These are phyloP conservation scores for Gossypium trilobum DNA, from an alignment of 441 rosid species.

Conservation along the genomic window DNA sequence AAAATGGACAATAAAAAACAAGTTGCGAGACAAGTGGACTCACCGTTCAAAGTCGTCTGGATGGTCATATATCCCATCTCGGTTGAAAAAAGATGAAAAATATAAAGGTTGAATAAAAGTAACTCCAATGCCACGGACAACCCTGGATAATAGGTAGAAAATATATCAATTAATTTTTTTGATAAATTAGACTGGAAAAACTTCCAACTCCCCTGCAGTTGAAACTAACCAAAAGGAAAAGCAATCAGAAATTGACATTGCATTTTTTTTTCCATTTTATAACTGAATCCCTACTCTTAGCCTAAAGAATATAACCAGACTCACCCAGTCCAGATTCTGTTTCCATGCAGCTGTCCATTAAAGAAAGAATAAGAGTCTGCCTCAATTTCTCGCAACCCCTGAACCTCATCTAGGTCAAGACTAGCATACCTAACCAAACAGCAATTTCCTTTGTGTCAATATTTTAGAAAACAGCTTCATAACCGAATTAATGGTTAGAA, in stretches of 20 bases:
- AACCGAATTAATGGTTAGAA: conserved; percentile 8
- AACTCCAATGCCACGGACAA: conserved; percentile 62
- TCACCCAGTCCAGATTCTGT: conserved; percentile 82
- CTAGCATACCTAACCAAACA: conserved; percentile 42
- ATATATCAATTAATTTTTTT: background rate
- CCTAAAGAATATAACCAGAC: conserved; percentile 16
- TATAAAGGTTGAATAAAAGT: conserved; percentile 62
- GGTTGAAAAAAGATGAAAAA: conserved; percentile 55
- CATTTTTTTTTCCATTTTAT: background rate
- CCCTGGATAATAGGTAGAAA: conserved; percentile 33
- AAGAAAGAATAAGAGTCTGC: conserved; percentile 63
- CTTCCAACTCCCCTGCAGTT: background rate
- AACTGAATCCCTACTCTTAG: conserved; percentile 7
- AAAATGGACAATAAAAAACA: background rate
- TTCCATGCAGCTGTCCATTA: conserved; percentile 67
- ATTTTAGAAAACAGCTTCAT: conserved; percentile 3
- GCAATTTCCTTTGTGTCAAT: conserved; percentile 17
- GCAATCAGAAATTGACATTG: background rate
- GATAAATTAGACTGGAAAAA: background rate
- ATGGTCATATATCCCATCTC: conserved; percentile 61
- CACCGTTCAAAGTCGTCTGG: conserved; percentile 77
- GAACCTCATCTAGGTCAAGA: conserved; percentile 49
- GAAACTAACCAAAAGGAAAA: conserved; percentile 2
- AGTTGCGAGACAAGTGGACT: conserved; percentile 14
- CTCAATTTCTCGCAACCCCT: conserved; percentile 50